Conservation (phyloP, 257 asterid species). For the Jaltomata sinuosa region DNA sequence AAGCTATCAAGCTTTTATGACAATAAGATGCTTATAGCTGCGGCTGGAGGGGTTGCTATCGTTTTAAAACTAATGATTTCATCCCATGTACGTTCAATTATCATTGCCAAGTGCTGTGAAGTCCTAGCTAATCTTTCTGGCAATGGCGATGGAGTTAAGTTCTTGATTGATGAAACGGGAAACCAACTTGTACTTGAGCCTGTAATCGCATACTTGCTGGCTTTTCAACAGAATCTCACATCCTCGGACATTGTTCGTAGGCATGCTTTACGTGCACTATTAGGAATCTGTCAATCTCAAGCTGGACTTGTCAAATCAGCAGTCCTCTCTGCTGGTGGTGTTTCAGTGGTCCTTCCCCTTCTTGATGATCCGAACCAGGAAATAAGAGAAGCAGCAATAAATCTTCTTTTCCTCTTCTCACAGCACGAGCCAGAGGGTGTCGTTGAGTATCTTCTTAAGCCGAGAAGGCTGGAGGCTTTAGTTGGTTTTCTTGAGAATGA, state of each 20-base stretch:
- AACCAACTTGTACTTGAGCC: constrained; percentile 27
- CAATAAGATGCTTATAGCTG: constrained; percentile 40
- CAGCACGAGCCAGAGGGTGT: constrained; percentile 60
- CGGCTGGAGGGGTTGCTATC: constrained; percentile 32
- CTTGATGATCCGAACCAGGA: constrained; percentile 51
- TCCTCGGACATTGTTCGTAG: constrained; percentile 25
- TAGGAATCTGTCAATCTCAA: constrained; percentile 47
- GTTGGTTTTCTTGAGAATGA: constrained; percentile 50
- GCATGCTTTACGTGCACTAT: constrained; percentile 42
- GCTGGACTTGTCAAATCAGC: constrained; percentile 46
- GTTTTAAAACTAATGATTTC: constrained; percentile 30
- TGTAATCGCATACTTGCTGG: constrained; percentile 24
- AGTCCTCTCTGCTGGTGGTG: constrained; percentile 44
- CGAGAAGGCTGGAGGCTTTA: constrained; percentile 46
- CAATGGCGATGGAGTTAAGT: constrained; percentile 41
- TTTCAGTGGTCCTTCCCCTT: constrained; percentile 40
- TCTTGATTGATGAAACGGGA: constrained; percentile 32
- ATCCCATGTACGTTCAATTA: constrained; percentile 14
- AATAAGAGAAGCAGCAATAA: constrained; percentile 46
- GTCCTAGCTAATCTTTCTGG: constrained; percentile 41
- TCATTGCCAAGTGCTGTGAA: constrained; percentile 36
- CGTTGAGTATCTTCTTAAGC: constrained; percentile 52
- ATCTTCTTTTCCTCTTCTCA: constrained; percentile 46
- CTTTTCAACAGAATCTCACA: constrained; percentile 39
- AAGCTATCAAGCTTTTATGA: constrained; percentile 27